These are phyloP conservation scores for Trichoderma pleuroti DNA, from an alignment of 2,329 filamentous ascomycete genomes.

Conservation along the genomic window DNA sequence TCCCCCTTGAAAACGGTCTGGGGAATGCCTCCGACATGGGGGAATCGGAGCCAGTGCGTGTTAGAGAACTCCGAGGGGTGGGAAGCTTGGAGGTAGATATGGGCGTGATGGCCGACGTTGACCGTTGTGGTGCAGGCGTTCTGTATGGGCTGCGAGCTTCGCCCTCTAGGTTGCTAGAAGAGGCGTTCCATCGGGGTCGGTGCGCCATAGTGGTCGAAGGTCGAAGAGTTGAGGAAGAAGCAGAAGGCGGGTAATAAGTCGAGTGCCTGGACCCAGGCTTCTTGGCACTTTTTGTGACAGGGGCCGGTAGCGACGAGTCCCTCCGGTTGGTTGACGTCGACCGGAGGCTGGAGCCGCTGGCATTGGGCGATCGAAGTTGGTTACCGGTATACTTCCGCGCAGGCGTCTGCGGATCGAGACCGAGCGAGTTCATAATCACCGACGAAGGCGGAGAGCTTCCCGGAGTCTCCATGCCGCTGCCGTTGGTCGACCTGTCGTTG, in stretches of 20 bases:
- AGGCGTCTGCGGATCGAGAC: slow-evolving; percentile 47
- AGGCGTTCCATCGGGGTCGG: slow-evolving; percentile 70
- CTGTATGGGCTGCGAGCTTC: slow-evolving; percentile 62
- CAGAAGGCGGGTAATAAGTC: slow-evolving; percentile 42
- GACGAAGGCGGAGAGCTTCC: slow-evolving; percentile 64
- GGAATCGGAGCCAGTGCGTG: slow-evolving; percentile 46
- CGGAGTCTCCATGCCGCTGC: slow-evolving; percentile 67
- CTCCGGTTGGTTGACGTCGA: slow-evolving; percentile 45
- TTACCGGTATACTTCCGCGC: slow-evolving; percentile 32
- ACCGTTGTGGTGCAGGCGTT: slow-evolving; percentile 40
- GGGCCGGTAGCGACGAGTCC: slow-evolving; percentile 47
- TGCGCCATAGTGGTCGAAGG: slow-evolving; percentile 47
- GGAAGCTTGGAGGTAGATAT: slow-evolving; percentile 48
- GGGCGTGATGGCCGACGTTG: slow-evolving; percentile 42
- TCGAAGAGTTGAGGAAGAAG: slow-evolving; percentile 39
- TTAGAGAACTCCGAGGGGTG: slow-evolving; percentile 45
- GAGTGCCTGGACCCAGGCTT: slow-evolving; percentile 46
- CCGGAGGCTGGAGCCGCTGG: slow-evolving; percentile 44
- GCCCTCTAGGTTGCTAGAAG: slow-evolving; percentile 60
- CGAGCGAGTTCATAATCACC: slow-evolving; percentile 56
- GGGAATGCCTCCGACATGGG: slow-evolving; percentile 39
- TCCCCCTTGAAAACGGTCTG: slow-evolving; percentile 42
- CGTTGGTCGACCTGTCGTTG: slow-evolving; percentile 69
- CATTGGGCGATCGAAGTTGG: slow-evolving; percentile 48
- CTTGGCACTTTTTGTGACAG: slow-evolving; percentile 38